Evolutionary conservation across 2,329 filamentous ascomycete species (phyloP).

Genomic region (Onygenales sp.): DNA sequence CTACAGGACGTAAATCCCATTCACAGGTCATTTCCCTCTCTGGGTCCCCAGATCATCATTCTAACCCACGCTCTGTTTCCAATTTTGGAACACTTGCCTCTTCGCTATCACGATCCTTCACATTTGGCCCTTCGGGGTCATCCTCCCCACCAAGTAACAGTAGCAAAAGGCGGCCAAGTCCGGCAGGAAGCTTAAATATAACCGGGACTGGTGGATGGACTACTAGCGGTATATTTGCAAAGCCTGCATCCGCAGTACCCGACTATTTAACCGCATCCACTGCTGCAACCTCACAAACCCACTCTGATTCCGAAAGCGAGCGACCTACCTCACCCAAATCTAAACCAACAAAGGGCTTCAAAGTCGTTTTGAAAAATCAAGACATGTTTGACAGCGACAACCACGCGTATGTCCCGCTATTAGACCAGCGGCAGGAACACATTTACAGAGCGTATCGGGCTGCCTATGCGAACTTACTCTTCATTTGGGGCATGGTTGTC

Average conservation of each 20-base stretch:
- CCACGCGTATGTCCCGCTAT: slow-evolving; percentile 36
- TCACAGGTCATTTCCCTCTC: slow-evolving; percentile 31
- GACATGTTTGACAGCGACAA: slow-evolving; percentile 47
- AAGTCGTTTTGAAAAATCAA: slow-evolving; percentile 47
- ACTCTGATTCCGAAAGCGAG: slow-evolving; percentile 31
- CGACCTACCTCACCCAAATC: slow-evolving; percentile 20
- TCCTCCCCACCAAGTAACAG: slow-evolving; percentile 29
- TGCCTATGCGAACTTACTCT: slow-evolving; percentile 49
- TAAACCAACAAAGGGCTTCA: slow-evolving; percentile 25
- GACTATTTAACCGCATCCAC: slow-evolving; percentile 23
- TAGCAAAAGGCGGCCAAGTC: slow-evolving; percentile 28
- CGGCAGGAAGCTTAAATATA: slow-evolving; percentile 26
- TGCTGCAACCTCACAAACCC: slow-evolving; percentile 20
- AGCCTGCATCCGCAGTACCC: slow-evolving; percentile 18
- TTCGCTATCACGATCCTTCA: slow-evolving; percentile 36
- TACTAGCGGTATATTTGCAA: slow-evolving; percentile 14
- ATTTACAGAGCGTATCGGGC: slow-evolving; percentile 45
- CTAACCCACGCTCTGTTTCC: slow-evolving; percentile 28
- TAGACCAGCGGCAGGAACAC: slow-evolving; percentile 39
- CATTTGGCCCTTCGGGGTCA: slow-evolving; percentile 33
- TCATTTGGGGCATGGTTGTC: slow-evolving; percentile 48
- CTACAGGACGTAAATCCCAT: slow-evolving; percentile 32
- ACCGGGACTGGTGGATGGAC: slow-evolving; percentile 21
- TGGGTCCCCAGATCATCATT: slow-evolving; percentile 33
- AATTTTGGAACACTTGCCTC: slow-evolving; percentile 35